Base-by-base conservation (phyloP, 148 eudicot genomes). In the Chenopodium suecicum region DNA sequence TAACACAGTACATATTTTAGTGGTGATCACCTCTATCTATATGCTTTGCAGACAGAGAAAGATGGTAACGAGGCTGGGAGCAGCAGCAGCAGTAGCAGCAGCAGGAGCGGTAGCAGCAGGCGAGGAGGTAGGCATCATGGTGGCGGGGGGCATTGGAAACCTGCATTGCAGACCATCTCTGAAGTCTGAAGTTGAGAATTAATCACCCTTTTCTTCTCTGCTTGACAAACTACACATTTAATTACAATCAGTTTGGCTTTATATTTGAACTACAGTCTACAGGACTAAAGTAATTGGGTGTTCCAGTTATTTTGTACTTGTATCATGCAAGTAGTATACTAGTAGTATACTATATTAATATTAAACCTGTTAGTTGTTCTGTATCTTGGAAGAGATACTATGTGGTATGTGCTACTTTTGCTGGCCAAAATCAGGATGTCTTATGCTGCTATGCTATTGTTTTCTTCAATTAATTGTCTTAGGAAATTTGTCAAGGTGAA, bases 91-190 rank as follows among this genome's bases (percentile, higher is more conserved):
- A 25, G 25, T 25, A 25, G 25, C 25, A 27, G 27, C 27, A 27
- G 12, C 9, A 70, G 75, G 22, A 34, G 66, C 34, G 47, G 20
- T 32, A 41, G 62, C 25, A 31, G 72, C 65, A 79, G 76, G 68
- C 10, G 74, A 1, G 66, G 34, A 70, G 73, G 73, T 3, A 75
- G 76, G 73, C 83, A 69, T 8, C 79, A 75, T 23, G 17, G 77
- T 29, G 65, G 82, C 23, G 62, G 76, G 41, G 86, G 87, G 52
- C 93, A 93, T 50, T 93, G 97, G 97, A 90, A 85, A 79, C 97
- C 97, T 71, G 91, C 92, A 63, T 88, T 93, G 74, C 91, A 91
- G 81, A 93, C 91, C 80, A 91, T 93, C 74, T 84, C 94, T 75
- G 97, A 93, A 80, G 50, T 84, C 93, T 75, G 97, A 93, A 80